Conservation (phyloP, 805 yeast species). For the Yamadazyma laniorum region DNA sequence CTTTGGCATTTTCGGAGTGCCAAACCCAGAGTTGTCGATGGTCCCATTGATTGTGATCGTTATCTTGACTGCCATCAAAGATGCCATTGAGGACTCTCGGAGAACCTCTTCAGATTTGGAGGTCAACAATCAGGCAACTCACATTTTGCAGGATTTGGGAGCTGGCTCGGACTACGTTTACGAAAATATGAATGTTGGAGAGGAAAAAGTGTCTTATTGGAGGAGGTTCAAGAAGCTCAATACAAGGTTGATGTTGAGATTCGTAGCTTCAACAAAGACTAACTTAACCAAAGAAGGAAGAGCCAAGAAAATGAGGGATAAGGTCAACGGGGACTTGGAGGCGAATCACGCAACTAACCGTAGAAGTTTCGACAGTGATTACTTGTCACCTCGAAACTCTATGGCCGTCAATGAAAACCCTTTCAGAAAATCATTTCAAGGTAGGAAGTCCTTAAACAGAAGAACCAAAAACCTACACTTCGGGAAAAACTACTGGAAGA, state of each 20-base stretch:
- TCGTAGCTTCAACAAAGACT: constrained; percentile 25
- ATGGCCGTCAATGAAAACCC: constrained; percentile 15
- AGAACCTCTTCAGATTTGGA: constrained; percentile 71
- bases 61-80: constrained; percentile 69
- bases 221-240: constrained; percentile 61
- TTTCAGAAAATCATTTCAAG: constrained; percentile 16
- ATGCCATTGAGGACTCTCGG: constrained; percentile 78
- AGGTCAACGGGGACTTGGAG: constrained; percentile 3
- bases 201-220: constrained; percentile 66
- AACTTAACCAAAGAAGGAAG: constrained; percentile 37
- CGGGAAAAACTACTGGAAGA: constrained; percentile 56
- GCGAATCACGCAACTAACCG: constrained; percentile 15
- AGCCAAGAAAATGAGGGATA: constrained; percentile 26
- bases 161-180: constrained; percentile 23
- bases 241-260: constrained; percentile 27
- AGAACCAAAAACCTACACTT: constrained; percentile 27
- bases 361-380: constrained; percentile 35
- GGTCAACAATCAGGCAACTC: constrained; percentile 72
- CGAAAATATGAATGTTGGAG: constrained; percentile 57
- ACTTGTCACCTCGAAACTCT: constrained; percentile 16
- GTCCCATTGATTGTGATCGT: constrained; percentile 82
- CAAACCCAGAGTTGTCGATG: constrained; percentile 69
- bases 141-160: constrained; percentile 46
- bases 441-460: constrained; percentile 13
- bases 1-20: constrained; percentile 76